These are phyloP conservation scores for Epichloe glyceriae DNA, from an alignment of 2,329 filamentous ascomycete genomes.

Conservation along the genomic window DNA sequence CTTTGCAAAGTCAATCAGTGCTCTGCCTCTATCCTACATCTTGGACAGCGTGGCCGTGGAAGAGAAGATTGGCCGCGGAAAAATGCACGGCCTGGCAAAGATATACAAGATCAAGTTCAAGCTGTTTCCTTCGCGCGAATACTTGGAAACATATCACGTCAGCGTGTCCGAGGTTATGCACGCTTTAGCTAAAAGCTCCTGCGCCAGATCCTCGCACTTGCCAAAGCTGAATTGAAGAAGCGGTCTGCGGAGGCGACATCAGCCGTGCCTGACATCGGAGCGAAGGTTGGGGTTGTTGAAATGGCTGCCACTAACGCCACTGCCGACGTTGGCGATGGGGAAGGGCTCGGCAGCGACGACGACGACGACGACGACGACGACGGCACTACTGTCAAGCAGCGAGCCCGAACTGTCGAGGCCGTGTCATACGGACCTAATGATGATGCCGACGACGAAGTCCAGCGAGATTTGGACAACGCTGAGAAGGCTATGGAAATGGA, in stretches of 20 bases:
- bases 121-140: slow-evolving; percentile 77
- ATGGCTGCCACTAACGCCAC: slow-evolving; percentile 26
- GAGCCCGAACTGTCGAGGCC: slow-evolving; percentile 64
- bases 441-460: slow-evolving; percentile 73
- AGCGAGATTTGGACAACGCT: slow-evolving; percentile 47
- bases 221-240: slow-evolving; percentile 73
- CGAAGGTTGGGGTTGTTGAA: slow-evolving; percentile 39
- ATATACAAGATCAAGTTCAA: slow-evolving; percentile 70
- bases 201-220: slow-evolving; percentile 53
- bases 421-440: slow-evolving; percentile 88
- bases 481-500: slow-evolving; percentile 37
- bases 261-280: slow-evolving; percentile 62
- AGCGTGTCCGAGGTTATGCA: slow-evolving; percentile 61
- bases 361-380: slow-evolving; percentile 70
- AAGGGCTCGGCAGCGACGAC: slow-evolving; percentile 48
- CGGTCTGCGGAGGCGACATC: slow-evolving; percentile 52
- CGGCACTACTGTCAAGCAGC: slow-evolving; percentile 54
- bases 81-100: slow-evolving; percentile 60
- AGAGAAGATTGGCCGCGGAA: slow-evolving; percentile 64
- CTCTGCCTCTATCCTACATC: slow-evolving; percentile 71
- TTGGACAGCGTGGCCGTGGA: slow-evolving; percentile 69
- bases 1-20: slow-evolving; percentile 87
- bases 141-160: slow-evolving; percentile 76
- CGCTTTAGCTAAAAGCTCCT: slow-evolving; percentile 75
- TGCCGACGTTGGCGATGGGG: slow-evolving; percentile 20